Percentiles rank a stretch among this genome's conserved stretches.
Conservation (phyloP, 2,329 filamentous ascomycete genomes). For the Ceratocystis cacaofunesta region DNA sequence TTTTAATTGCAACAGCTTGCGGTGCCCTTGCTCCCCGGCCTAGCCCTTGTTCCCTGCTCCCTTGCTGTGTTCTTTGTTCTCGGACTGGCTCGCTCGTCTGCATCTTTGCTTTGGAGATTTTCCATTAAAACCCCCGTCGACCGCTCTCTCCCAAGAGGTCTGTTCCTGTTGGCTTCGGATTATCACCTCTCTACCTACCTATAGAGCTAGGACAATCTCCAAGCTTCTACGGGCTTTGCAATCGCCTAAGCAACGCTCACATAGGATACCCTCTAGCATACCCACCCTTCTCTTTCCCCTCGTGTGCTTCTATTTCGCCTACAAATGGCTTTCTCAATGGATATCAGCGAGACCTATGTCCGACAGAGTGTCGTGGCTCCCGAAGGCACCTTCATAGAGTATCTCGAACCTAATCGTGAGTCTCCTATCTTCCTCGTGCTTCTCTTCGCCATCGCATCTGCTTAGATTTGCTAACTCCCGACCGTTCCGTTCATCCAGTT, state of each 20-base stretch:
- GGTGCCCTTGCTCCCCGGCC: not conserved
- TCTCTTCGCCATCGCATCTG: not conserved
- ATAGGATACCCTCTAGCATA: not conserved
- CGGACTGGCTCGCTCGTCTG: no score
- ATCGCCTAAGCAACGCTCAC: not conserved
- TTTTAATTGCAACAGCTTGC: not conserved
- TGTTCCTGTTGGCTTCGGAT: not conserved
- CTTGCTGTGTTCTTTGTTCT: no score
- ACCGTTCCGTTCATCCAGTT: constrained; percentile 20
- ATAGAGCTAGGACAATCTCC: constrained; percentile 1
- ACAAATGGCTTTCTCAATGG: not conserved
- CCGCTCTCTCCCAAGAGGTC: not conserved
- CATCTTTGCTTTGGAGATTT: not conserved
- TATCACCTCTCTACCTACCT: not conserved
- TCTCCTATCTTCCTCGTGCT: not conserved
- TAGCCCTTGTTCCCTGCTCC: not conserved
- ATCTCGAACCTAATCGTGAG: constrained; percentile 27
- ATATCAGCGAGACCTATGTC: not conserved
- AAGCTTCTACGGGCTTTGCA: not conserved
- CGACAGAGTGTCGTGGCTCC: not conserved
- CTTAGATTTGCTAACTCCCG: not conserved
- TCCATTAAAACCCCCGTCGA: not conserved
- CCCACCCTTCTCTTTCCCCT: not conserved
- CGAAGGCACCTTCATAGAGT: constrained; percentile 24
- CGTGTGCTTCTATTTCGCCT: no score